These are phyloP conservation scores for Solanum ossicruentum DNA, from an alignment of 257 asterid species.

Conservation along the genomic window DNA sequence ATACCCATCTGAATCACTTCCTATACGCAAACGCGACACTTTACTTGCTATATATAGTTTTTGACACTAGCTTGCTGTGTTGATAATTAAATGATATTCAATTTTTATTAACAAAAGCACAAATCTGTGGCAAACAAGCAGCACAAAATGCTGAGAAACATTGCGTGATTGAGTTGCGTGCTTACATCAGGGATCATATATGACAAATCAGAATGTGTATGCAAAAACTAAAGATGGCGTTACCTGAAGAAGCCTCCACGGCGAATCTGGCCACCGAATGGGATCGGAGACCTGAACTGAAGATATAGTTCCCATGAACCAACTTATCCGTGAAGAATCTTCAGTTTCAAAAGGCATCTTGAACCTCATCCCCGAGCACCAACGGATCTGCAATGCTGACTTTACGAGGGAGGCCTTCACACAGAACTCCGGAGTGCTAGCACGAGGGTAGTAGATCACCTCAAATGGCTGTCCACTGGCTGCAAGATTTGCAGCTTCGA, in stretches of 20 bases:
- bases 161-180: not conserved
- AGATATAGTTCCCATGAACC: slow-evolving; percentile 93
- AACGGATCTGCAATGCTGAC: slow-evolving; percentile 48
- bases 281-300: slow-evolving; percentile 78
- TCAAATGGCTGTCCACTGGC: slow-evolving; percentile 62
- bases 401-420: slow-evolving; percentile 67
- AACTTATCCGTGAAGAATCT: slow-evolving; percentile 89
- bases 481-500: slow-evolving; percentile 70
- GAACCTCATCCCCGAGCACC: slow-evolving; percentile 94
- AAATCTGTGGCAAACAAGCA: not conserved
- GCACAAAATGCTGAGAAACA: not conserved
- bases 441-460: slow-evolving; percentile 84
- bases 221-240: not conserved
- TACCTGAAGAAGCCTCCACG: slow-evolving; percentile 98
- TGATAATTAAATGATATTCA: not conserved
- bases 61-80: not conserved
- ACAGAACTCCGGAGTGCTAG: slow-evolving; percentile 87
- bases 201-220: not conserved
- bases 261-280: slow-evolving; percentile 87
- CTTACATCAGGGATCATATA: not conserved
- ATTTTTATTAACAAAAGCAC: not conserved
- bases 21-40: not conserved
- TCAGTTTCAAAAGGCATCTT: slow-evolving; percentile 95
- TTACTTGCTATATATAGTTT: not conserved
- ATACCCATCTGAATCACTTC: not conserved